Conservation (phyloP, 306 rosid species). For the Dryas alaskensis region DNA sequence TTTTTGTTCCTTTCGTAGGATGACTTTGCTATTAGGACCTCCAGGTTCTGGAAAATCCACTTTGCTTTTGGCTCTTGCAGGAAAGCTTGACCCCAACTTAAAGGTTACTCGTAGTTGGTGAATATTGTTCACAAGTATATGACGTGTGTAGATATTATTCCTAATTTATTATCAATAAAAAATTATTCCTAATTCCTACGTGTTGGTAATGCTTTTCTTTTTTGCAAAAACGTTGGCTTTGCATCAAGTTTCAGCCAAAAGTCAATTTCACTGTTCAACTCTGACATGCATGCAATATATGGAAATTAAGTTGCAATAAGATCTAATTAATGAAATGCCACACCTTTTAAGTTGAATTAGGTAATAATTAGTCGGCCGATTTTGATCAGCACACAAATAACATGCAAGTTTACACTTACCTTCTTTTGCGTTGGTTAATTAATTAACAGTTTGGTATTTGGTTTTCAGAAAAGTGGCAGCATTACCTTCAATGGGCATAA, state of each 20-base stretch:
- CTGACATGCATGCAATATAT: no score
- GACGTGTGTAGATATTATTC: neutral
- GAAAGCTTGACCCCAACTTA: constrained; percentile 64
- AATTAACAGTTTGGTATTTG: neutral
- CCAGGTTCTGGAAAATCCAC: constrained; percentile 84
- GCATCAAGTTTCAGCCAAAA: no score
- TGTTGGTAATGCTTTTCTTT: neutral
- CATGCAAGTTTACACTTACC: neutral
- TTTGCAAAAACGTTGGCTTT: no score
- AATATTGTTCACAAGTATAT: constrained; percentile 20
- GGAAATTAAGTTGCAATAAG: no score
- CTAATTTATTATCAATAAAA: no score
- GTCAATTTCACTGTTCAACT: no score
- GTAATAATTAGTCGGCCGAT: no score
- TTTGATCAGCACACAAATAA: neutral
- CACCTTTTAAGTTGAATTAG: no score
- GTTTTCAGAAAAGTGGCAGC: constrained; percentile 56
- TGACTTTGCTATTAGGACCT: constrained; percentile 87
- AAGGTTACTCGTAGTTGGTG: constrained; percentile 41
- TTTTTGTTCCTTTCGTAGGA: constrained; percentile 46
- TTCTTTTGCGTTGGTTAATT: no score
- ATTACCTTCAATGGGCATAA: constrained; percentile 70
- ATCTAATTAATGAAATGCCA: no score
- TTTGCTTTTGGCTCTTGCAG: constrained; percentile 74
- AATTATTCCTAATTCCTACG: neutral